Base-by-base conservation (phyloP, 2,329 filamentous ascomycete genomes). In the Verticillium dahliae region DNA sequence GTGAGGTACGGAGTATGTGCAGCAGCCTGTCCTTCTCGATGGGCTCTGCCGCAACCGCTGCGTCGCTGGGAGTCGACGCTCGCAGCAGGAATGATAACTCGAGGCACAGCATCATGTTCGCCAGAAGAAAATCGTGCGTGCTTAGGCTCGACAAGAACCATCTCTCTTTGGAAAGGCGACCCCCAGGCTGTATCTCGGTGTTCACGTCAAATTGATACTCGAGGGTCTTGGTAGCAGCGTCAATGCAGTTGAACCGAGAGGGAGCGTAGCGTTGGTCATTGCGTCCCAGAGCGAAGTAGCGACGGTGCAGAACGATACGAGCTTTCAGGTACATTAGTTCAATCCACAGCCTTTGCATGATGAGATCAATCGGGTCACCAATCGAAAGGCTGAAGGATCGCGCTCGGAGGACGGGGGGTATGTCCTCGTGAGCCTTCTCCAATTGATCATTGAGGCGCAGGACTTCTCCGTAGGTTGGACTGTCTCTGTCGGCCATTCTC, bases 51-150 rank as follows among this genome's bases (percentile, higher is more conserved):
- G 27, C 60, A 14, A 54, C 56, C 11, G 62, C 60, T 9, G 54
- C n/a, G 13, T 56, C 14, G 58, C 58, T 15, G 38, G 50, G 2
- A 65, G 58, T 13, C 67, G 39, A 45, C 18, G 45, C 45, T 52
- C 18, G 18, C 22, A 57, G 38, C 65, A 61, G 15, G 63, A 63
- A 52, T 18, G 45, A 52, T 18, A 62, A 37, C 60, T 81, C 78
- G 3, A 80, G 69, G 41, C 78, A 76, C 4, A 82, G 67, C 22
- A 82, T 73, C 62, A 79, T 80, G 54, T 77, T 76, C 1, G 79
- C 80, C 2, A 81, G 71, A 7, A 82, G 69, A 56, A 81, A 81
- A 62, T 80, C 78, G 61, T 80, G 76, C 2, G 73, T 73, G 58
- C 77, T 71, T 3, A 80, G 65, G 3, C 76, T 77, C 11, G 74